A percentile compares a stretch with the other conserved stretches of the same genome.
These are phyloP conservation scores for Nitzschia palea DNA, from an alignment of 108 stramenopile species.

Conservation along the genomic window DNA sequence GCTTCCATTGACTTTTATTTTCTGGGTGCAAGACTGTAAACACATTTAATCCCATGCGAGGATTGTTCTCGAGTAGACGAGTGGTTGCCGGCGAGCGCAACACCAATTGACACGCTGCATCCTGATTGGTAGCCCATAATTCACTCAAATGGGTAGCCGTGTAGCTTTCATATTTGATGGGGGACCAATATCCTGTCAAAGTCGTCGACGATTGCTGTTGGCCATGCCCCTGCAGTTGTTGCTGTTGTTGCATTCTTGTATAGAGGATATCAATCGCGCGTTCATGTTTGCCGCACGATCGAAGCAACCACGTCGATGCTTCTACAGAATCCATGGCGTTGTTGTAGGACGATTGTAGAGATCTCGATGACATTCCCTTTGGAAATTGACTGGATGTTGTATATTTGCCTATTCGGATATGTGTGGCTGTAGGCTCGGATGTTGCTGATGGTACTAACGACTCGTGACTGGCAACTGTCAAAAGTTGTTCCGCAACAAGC, in stretches of 20 bases:
- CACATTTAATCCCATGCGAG: slow-evolving; percentile 75
- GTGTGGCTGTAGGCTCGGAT: not conserved
- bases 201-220: not conserved
- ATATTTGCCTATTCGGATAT: not conserved
- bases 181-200: slow-evolving; percentile 64
- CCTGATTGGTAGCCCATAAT: slow-evolving; percentile 68
- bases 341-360: not conserved
- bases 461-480: slow-evolving; percentile 60
- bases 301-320: slow-evolving; percentile 80
- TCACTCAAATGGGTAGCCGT: slow-evolving; percentile 83
- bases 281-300: slow-evolving; percentile 79
- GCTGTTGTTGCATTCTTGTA: slow-evolving; percentile 41
- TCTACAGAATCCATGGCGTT: slow-evolving; percentile 75
- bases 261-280: slow-evolving; percentile 72
- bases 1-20: slow-evolving; percentile 72
- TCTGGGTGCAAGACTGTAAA: slow-evolving; percentile 82
- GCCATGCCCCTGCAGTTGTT: slow-evolving; percentile 14
- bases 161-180: slow-evolving; percentile 87
- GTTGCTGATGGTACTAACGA: slow-evolving; percentile 22
- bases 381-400: not conserved
- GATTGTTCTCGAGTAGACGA: slow-evolving; percentile 74
- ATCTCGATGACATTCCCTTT: not conserved
- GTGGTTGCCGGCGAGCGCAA: slow-evolving; percentile 61
- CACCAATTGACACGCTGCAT: slow-evolving; percentile 63
- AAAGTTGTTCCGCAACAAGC: slow-evolving; percentile 59